Percentiles rank a stretch among this genome's conserved stretches.
Conservation (phyloP, 1,284 basidiomycete genomes). For the Heterobasidion parviporum region DNA sequence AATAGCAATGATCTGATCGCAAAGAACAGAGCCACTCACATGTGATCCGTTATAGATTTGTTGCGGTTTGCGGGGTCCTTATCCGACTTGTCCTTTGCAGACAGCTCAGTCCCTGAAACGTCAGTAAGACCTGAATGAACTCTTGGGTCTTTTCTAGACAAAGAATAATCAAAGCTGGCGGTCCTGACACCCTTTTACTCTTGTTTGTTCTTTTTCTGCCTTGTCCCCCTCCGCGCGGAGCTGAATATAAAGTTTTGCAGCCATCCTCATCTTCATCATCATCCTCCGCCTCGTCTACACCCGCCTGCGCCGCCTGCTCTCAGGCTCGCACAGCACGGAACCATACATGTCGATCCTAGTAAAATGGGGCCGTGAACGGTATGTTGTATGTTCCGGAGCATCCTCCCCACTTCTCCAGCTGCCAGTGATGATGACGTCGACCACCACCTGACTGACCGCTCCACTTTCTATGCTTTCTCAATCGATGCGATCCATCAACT, state of each 20-base stretch:
- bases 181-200: background rate
- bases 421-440: background rate
- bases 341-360: constrained; percentile 31
- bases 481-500: background rate
- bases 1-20: too few species aligned
- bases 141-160: background rate
- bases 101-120: too few species aligned
- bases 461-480: background rate
- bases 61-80: too few species aligned
- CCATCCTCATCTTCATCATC: constrained; percentile 20
- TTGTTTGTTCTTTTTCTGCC: background rate
- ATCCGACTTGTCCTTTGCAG: too few species aligned
- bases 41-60: too few species aligned
- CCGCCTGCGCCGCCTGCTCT: constrained; percentile 18
- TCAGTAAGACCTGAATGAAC: background rate
- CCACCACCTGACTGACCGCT: constrained; percentile 6
- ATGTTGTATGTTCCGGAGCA: constrained; percentile 7
- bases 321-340: constrained; percentile 5
- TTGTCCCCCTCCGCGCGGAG: background rate
- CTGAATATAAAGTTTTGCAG: constrained; percentile 4
- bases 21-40: too few species aligned
- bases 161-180: background rate
- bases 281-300: constrained; percentile 23
- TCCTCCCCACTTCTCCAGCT: background rate
- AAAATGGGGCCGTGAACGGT: constrained; percentile 59